phyloP scores from a whole-genome alignment of 192 early-diverging fungal species.

The Umbelopsis sp. region DNA sequence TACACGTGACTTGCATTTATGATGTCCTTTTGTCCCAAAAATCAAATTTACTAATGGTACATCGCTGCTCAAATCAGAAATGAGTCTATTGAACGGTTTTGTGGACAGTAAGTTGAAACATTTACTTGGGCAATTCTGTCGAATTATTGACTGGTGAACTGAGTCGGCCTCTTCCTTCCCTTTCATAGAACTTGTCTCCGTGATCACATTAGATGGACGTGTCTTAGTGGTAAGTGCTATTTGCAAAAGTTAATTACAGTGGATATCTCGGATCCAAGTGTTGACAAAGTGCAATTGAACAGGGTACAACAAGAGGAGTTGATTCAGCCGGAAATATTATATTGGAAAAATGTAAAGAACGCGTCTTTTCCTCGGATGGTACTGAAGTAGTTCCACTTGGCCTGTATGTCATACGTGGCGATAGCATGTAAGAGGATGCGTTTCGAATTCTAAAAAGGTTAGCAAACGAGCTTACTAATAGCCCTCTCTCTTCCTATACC shows the following conservation, averaged over 20 bases:
- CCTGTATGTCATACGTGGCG: conserved; percentile 58
- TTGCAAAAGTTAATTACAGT: not conserved
- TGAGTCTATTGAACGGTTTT: conserved; percentile 27
- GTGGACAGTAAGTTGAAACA: conserved; percentile 19
- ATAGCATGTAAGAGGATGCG: conserved; percentile 50
- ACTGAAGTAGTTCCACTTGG: conserved; percentile 52
- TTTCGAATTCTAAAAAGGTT: not conserved
- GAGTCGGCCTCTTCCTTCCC: not conserved
- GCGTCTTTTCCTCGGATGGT: conserved; percentile 54
- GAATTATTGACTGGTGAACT: not conserved
- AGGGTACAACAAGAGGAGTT: conserved; percentile 59
- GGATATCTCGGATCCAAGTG: not conserved
- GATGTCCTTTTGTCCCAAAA: too few relatives aligned
- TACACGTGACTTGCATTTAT: too few relatives aligned
- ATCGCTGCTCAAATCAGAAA: not conserved
- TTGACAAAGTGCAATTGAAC: not conserved
- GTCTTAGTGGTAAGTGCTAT: conserved; percentile 40
- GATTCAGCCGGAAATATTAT: conserved; percentile 61
- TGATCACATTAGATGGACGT: conserved; percentile 47
- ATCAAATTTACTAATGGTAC: too few relatives aligned
- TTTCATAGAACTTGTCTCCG: conserved; percentile 33
- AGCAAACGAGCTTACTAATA: not conserved
- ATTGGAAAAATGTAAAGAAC: conserved; percentile 51
- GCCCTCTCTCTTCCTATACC: not conserved
- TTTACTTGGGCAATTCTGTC: not conserved